A percentile compares a stretch with the other conserved stretches of the same genome.
These are phyloP conservation scores for Alternaria angustiovoidea DNA, from an alignment of 2,329 filamentous ascomycete genomes.

Conservation along the genomic window DNA sequence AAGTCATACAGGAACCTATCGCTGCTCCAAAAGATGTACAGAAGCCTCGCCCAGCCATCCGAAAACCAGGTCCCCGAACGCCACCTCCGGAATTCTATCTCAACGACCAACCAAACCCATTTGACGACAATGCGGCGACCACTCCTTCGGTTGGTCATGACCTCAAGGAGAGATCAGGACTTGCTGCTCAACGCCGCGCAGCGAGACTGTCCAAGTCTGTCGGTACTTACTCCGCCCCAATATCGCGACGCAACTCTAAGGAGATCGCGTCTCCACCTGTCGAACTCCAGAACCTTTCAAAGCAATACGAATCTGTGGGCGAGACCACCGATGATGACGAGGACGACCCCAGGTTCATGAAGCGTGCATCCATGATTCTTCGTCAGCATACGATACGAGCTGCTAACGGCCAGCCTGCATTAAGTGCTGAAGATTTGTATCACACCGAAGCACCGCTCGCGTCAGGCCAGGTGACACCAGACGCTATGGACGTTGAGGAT, in stretches of 20 bases:
- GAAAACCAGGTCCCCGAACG: constrained; percentile 39
- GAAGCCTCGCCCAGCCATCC: constrained; percentile 50
- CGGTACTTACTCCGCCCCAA: constrained; percentile 47
- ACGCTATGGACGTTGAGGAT: constrained; percentile 61
- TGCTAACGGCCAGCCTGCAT: constrained; percentile 14
- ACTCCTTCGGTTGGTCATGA: constrained; percentile 21
- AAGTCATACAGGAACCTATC: constrained; percentile 21
- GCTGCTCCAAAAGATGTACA: constrained; percentile 34
- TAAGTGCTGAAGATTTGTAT: constrained; percentile 42
- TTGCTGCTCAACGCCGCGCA: constrained; percentile 47
- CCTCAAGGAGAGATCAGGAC: constrained; percentile 44
- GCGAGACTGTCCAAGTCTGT: constrained; percentile 46
- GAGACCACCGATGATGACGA: constrained; percentile 37
- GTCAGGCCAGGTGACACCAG: constrained; percentile 60
- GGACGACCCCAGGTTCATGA: constrained; percentile 45
- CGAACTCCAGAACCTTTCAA: constrained; percentile 27
- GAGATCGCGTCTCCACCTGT: constrained; percentile 37
- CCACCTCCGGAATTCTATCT: constrained; percentile 45
- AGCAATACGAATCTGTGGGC: constrained; percentile 27
- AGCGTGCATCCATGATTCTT: constrained; percentile 53
- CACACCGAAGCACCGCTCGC: constrained; percentile 39
- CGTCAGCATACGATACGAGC: constrained; percentile 43
- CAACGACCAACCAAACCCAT: constrained; percentile 46
- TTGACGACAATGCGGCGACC: constrained; percentile 33
- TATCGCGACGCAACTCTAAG: constrained; percentile 47